A percentile compares a stretch with the other conserved stretches of the same genome.
These are phyloP conservation scores for Protomyces gravidus DNA, from an alignment of 1,139 yeast species.

Conservation along the genomic window DNA sequence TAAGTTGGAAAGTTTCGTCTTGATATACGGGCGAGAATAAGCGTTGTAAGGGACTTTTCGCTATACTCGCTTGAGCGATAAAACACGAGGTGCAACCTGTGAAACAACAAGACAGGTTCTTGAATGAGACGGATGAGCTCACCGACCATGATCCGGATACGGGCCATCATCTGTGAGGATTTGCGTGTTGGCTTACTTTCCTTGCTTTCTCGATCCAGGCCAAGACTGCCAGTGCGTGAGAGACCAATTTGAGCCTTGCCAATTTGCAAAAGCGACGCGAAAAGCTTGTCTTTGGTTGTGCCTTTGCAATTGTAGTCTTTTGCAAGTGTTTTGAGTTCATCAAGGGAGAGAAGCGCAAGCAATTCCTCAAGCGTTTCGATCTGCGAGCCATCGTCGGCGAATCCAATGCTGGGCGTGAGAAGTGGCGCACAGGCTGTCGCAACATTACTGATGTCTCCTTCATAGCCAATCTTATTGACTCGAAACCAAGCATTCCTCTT, in stretches of 20 bases:
- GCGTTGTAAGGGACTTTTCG: slow-evolving; percentile 32
- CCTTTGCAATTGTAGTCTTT: slow-evolving; percentile 26
- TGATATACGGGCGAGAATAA: slow-evolving; percentile 32
- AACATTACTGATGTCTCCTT: slow-evolving; percentile 31
- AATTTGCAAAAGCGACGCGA: slow-evolving; percentile 23
- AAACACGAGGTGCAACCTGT: slow-evolving; percentile 33
- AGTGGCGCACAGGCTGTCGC: slow-evolving; percentile 27
- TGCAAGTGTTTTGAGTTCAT: slow-evolving; percentile 32
- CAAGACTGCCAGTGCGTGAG: slow-evolving; percentile 23
- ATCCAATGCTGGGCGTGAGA: not conserved
- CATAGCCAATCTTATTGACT: slow-evolving; percentile 21
- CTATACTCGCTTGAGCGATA: slow-evolving; percentile 31
- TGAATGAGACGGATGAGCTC: slow-evolving; percentile 28
- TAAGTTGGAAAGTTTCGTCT: slow-evolving; percentile 33
- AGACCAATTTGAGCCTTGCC: slow-evolving; percentile 31
- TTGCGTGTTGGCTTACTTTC: slow-evolving; percentile 26
- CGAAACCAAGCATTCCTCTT: slow-evolving; percentile 33
- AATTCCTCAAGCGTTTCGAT: slow-evolving; percentile 27
- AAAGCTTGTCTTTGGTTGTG: slow-evolving; percentile 30
- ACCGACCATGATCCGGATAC: slow-evolving; percentile 29
- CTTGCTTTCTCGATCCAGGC: slow-evolving; percentile 29
- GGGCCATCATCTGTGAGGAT: slow-evolving; percentile 17
- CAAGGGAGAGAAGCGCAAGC: slow-evolving; percentile 29
- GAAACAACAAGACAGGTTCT: slow-evolving; percentile 29
- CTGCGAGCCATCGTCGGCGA: slow-evolving; percentile 17